These are phyloP conservation scores for Ichthyophthirius multifiliis DNA, from an alignment of 169 alveolate species.

Conservation along the genomic window DNA sequence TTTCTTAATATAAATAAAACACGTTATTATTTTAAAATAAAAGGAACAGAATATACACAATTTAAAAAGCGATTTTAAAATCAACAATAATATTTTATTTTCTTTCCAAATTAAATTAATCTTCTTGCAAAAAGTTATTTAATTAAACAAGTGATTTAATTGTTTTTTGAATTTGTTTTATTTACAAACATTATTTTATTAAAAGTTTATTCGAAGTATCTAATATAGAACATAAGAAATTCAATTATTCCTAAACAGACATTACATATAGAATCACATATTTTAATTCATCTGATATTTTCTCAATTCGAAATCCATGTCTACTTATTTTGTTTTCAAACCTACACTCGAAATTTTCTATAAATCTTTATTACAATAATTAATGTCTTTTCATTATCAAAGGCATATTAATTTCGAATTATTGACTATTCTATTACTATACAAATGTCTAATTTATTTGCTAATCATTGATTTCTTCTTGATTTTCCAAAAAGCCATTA, in stretches of 20 bases:
- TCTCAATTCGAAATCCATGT: not conserved
- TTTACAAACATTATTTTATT: not conserved
- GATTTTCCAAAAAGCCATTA: not conserved
- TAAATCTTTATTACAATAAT: not conserved
- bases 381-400: not conserved
- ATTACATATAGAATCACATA: not conserved
- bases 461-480: not conserved
- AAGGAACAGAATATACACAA: not conserved
- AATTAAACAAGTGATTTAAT: not conserved
- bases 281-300: not conserved
- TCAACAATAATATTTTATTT: not conserved
- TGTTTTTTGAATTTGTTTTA: not conserved
- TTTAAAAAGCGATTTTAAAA: not conserved
- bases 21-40: not conserved
- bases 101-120: not conserved
- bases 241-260: not conserved
- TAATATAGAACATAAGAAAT: not conserved
- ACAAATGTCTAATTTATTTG: no score
- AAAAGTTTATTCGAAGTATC: not conserved
- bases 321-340: not conserved
- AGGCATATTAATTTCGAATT: not conserved
- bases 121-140: not conserved
- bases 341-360: not conserved
- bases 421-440: no score
- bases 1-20: not conserved